Evolutionary conservation across 116 monocot genomes (phyloP).

Genomic region (Iris pallida): DNA sequence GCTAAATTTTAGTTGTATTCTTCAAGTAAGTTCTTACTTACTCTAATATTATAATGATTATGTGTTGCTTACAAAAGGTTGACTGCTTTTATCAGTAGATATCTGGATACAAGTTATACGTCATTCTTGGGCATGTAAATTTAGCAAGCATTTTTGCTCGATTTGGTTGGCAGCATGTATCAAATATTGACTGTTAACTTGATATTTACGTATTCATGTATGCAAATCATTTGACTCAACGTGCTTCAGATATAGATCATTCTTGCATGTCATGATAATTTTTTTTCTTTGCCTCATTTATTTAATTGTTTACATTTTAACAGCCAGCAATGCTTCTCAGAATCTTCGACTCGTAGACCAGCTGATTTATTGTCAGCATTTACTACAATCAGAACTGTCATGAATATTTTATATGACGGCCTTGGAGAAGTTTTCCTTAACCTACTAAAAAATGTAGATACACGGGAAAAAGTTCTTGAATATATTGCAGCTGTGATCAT

Average conservation of each 20-base stretch:
- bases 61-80: too few relatives aligned
- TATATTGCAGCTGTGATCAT: slow-evolving; percentile 80
- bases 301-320: slow-evolving; percentile 10
- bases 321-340: slow-evolving; percentile 89
- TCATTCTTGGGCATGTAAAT: neutral
- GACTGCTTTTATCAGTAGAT: too few relatives aligned
- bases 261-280: neutral
- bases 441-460: slow-evolving; percentile 77
- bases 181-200: neutral
- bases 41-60: too few relatives aligned
- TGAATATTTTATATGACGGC: slow-evolving; percentile 90
- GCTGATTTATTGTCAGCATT: slow-evolving; percentile 84
- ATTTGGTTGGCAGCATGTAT: neutral
- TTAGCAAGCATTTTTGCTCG: neutral
- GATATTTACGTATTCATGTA: too few relatives aligned
- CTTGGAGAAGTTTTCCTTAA: slow-evolving; percentile 63
- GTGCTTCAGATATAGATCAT: neutral
- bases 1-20: too few relatives aligned
- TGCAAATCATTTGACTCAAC: too few relatives aligned
- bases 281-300: slow-evolving; percentile 4
- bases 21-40: too few relatives aligned
- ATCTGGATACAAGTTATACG: too few relatives aligned
- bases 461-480: slow-evolving; percentile 77
- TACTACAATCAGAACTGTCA: slow-evolving; percentile 74
- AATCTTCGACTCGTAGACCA: slow-evolving; percentile 67